Conservation (phyloP, 1,284 basidiomycete genomes). For the Agaricales sp. region DNA sequence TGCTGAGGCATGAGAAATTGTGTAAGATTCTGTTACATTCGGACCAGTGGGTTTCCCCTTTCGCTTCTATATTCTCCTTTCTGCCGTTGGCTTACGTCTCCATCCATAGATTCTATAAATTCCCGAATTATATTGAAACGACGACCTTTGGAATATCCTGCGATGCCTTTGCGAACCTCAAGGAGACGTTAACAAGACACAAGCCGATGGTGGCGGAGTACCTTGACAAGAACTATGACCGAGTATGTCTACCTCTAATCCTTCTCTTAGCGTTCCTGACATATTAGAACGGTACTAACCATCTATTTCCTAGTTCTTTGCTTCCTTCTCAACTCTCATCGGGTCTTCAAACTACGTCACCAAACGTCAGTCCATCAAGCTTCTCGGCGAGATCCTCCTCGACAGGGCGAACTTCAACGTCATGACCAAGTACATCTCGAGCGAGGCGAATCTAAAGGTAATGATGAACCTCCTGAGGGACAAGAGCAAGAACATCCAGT, state of each 20-base stretch:
- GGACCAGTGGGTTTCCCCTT: slow-evolving; percentile 72
- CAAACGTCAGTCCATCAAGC: slow-evolving; percentile 97
- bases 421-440: slow-evolving; percentile 97
- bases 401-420: slow-evolving; percentile 97
- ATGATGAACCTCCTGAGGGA: slow-evolving; percentile 99
- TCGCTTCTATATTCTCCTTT: slow-evolving; percentile 3
- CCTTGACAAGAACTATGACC: slow-evolving; percentile 93
- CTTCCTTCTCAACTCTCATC: slow-evolving; percentile 87
- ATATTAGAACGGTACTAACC: slow-evolving; percentile 7
- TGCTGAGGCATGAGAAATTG: slow-evolving; percentile 89
- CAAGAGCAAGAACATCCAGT: slow-evolving; percentile 98
- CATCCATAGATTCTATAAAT: slow-evolving; percentile 80
- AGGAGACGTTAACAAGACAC: slow-evolving; percentile 92
- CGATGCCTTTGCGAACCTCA: slow-evolving; percentile 94
- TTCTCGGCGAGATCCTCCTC: slow-evolving; percentile 94
- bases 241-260: slow-evolving; percentile 40
- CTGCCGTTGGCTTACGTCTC: neutral
- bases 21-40: slow-evolving; percentile 88
- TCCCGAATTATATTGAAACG: slow-evolving; percentile 94
- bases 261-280: slow-evolving; percentile 2
- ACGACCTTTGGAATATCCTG: slow-evolving; percentile 98
- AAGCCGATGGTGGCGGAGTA: slow-evolving; percentile 96
- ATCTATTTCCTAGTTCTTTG: slow-evolving; percentile 70
- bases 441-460: slow-evolving; percentile 92
- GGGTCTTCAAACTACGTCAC: slow-evolving; percentile 96